Evolutionary conservation across 768 basidiomycete genomes (phyloP).

Genomic region (Strobilomyces confusus): DNA sequence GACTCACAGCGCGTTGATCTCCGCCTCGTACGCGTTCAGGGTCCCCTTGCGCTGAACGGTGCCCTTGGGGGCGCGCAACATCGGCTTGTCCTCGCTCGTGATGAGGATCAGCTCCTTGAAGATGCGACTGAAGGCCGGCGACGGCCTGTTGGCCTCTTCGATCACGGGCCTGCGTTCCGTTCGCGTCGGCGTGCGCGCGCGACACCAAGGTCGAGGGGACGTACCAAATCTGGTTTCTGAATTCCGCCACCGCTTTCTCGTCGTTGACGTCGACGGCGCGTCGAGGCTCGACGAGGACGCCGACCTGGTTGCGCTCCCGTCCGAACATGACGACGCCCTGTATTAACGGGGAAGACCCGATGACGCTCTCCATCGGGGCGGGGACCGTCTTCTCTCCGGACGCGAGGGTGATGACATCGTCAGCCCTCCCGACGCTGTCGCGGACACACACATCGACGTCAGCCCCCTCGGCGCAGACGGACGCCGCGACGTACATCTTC

Average conservation of each 20-base stretch:
- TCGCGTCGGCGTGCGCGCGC: too few species aligned
- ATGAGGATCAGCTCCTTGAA: constrained; percentile 37
- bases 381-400: constrained; percentile 24
- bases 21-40: constrained; percentile 36
- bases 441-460: too few species aligned
- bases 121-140: constrained; percentile 37
- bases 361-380: constrained; percentile 26
- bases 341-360: constrained; percentile 19
- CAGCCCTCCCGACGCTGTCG: too few species aligned
- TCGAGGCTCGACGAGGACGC: constrained; percentile 32
- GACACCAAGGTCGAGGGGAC: too few species aligned
- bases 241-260: constrained; percentile 21
- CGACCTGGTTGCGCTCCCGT: constrained; percentile 29
- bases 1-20: constrained; percentile 45
- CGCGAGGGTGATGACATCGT: neutral
- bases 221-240: constrained; percentile 33
- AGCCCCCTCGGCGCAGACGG: too few species aligned
- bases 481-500: constrained; percentile 27
- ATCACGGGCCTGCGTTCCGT: constrained; percentile 32
- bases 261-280: constrained; percentile 20
- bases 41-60: constrained; percentile 40
- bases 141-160: constrained; percentile 41
- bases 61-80: constrained; percentile 44
- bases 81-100: constrained; percentile 37
- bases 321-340: constrained; percentile 34